phyloP scores from a whole-genome alignment of 2,329 filamentous ascomycete species.

The Phyllosticta capitalensis region DNA sequence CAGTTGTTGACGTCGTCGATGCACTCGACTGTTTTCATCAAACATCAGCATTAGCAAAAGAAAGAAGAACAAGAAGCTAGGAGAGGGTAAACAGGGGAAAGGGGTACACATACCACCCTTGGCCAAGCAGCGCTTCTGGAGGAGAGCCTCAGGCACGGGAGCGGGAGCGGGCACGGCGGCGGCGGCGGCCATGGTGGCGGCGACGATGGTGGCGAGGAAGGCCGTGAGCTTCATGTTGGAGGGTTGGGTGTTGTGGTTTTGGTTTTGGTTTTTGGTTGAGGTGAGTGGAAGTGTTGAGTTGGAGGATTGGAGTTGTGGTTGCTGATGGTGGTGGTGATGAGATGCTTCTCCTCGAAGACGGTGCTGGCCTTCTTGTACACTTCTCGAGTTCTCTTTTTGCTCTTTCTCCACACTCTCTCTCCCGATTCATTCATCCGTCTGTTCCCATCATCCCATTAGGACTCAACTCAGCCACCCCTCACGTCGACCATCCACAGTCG shows the following conservation, averaged over 20 bases:
- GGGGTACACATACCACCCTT: neutral
- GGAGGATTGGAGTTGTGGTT: neutral
- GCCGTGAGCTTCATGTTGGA: neutral
- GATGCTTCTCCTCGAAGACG: neutral
- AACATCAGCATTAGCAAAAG: neutral
- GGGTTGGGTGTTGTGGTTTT: neutral
- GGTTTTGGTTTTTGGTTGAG: neutral
- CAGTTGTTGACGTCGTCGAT: conserved; percentile 1
- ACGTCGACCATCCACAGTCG: neutral
- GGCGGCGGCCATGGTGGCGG: neutral
- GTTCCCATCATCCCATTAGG: neutral
- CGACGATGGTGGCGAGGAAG: neutral
- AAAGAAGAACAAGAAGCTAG: neutral
- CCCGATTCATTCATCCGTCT: neutral
- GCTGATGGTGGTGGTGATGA: neutral
- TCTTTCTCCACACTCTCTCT: neutral
- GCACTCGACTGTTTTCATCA: neutral
- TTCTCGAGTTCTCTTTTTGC: neutral
- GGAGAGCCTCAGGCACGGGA: neutral
- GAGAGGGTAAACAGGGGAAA: neutral
- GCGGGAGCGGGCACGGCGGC: neutral
- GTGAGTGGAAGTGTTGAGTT: neutral
- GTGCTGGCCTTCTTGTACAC: neutral
- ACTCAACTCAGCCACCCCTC: neutral
- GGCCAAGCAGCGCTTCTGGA: neutral